phyloP scores from a whole-genome alignment of 2,329 filamentous ascomycete species.

The Raffaelea arxii region DNA sequence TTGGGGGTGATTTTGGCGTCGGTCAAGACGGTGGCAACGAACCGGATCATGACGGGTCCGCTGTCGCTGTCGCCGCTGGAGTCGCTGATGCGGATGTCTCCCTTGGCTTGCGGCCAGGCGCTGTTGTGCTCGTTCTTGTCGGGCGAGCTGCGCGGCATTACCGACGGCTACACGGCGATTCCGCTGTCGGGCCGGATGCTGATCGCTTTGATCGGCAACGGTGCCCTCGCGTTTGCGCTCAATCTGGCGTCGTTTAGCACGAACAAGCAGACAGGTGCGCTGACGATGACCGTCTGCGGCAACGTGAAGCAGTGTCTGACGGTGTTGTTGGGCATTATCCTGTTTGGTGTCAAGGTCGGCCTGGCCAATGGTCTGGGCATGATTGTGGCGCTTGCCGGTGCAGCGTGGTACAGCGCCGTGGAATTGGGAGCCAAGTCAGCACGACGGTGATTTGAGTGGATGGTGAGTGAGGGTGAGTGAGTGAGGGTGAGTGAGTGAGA shows the following conservation, averaged over 20 bases:
- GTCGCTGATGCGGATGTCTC: slow-evolving; percentile 53
- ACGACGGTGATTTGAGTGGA: neutral
- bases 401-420: slow-evolving; percentile 47
- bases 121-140: slow-evolving; percentile 39
- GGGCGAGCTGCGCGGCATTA: slow-evolving; percentile 40
- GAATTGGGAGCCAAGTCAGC: slow-evolving; percentile 27
- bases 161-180: slow-evolving; percentile 23
- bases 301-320: slow-evolving; percentile 51
- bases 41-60: slow-evolving; percentile 53
- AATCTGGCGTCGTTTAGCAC: slow-evolving; percentile 49
- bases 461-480: no score
- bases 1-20: slow-evolving; percentile 44
- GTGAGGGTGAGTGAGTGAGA: no score
- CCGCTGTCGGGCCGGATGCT: slow-evolving; percentile 21
- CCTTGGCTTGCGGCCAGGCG: slow-evolving; percentile 47
- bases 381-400: slow-evolving; percentile 43
- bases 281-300: slow-evolving; percentile 51
- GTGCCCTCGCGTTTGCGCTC: slow-evolving; percentile 42
- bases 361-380: slow-evolving; percentile 47
- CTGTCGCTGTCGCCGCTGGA: slow-evolving; percentile 49
- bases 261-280: slow-evolving; percentile 46
- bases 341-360: slow-evolving; percentile 41
- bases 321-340: slow-evolving; percentile 41
- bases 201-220: slow-evolving; percentile 38
- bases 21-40: slow-evolving; percentile 53